Base-by-base conservation (phyloP, 192 early-diverging fungal genomes). In the Linnemannia hyalina region DNA sequence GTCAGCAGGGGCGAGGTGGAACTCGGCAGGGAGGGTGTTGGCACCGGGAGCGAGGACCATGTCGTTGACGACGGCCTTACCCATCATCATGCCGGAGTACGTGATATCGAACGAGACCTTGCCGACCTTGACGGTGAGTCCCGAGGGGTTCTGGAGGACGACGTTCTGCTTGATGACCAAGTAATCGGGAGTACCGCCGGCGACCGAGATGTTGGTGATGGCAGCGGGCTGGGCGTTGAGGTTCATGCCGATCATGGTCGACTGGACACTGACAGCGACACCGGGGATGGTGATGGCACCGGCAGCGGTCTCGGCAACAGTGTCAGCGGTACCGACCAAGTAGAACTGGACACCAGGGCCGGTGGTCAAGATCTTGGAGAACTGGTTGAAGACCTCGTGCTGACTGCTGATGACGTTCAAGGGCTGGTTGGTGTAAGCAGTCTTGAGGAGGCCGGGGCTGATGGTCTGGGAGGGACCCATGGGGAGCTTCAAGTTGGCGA, bases 221-320 rank as follows among this genome's bases (percentile, higher is more conserved):
- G 80, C 68, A 29, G 91, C 83, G 41, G 88, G 88, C 41, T 88
- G 81, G 13, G 82, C 88, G 80, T 90, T 89, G 40, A 94, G 80
- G 76, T 91, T 91, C 75, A 94, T 87, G 65, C 93, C 93, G 3
- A 77, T 73, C 46, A 94, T 70, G 60, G 76, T 55, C 13, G 92
- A 89, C 32, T 75, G 60, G 41, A 91, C 91, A 76, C 60, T 87
- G 82, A 93, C 92, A 13, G 85, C 74, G 38, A 94, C 83, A 26
- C 90, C 91, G 40, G 88, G 73, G 65, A 94, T 87, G n/a, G 75
- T 86, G 49, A 94, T 80, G 22, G 70, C 55, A 76, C 93, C 93
- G 29, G 92, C 83, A 46, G 93, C 85, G 47, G 93, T 94, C 3
- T 80, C 69, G 36, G 91, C 91, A 26, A 88, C 84, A 70, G 90